These are phyloP conservation scores for Trichoderma atroviride DNA, from an alignment of 2,329 filamentous ascomycete species.

Conservation along the genomic window DNA sequence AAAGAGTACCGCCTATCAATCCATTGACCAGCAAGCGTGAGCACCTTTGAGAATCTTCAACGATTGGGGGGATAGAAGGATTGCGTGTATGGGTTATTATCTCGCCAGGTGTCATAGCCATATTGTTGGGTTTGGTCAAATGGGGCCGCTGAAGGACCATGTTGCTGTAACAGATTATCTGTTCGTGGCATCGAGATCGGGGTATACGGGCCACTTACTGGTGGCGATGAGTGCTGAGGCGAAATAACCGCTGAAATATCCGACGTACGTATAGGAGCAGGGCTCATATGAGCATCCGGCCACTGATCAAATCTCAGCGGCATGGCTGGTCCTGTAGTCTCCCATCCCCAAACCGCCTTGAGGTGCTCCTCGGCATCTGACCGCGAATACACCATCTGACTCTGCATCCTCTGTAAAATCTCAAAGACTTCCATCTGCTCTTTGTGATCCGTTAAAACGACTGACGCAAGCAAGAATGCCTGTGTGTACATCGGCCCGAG, in stretches of 20 bases:
- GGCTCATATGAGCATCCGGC: neutral
- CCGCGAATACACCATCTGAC: conserved; percentile 78
- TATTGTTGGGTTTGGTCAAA: neutral
- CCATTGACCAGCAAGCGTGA: neutral
- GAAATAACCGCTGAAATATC: neutral
- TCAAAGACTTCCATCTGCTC: conserved; percentile 90
- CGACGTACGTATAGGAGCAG: neutral
- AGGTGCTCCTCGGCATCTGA: conserved; percentile 72
- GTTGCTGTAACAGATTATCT: neutral
- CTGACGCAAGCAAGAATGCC: conserved; percentile 75
- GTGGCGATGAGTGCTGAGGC: neutral
- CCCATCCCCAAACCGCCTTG: conserved; percentile 78
- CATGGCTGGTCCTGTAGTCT: conserved; percentile 30
- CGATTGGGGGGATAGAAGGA: neutral
- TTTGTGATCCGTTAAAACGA: conserved; percentile 65
- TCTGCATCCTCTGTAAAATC: conserved; percentile 72
- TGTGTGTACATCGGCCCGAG: conserved; percentile 79
- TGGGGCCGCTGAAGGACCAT: neutral
- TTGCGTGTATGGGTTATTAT: neutral
- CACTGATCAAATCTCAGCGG: neutral
- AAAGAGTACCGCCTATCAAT: neutral
- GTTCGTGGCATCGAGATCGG: neutral
- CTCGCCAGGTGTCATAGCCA: neutral
- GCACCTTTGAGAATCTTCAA: neutral
- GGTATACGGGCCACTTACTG: neutral